Evolutionary conservation across 139 green algal genomes (phyloP).

Genomic region (Haematococcus sp.): DNA sequence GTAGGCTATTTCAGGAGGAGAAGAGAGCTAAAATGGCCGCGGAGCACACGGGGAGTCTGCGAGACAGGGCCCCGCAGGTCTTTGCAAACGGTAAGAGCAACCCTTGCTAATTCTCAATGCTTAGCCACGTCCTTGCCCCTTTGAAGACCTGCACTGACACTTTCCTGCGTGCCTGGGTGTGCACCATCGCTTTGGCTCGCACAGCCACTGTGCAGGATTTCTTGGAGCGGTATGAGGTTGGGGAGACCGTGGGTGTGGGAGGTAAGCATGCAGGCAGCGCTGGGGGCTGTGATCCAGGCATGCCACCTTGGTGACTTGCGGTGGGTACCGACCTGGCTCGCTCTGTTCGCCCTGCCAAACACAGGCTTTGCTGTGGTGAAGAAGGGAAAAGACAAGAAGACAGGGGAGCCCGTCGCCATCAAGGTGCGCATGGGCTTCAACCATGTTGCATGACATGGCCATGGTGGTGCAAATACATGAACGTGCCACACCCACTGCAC

Average conservation of each 20-base stretch:
- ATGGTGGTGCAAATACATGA: background rate
- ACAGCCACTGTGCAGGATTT: constrained; percentile 76
- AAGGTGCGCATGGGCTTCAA: constrained; percentile 48
- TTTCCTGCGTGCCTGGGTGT: too few relatives aligned
- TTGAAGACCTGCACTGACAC: too few relatives aligned
- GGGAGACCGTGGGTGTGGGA: constrained; percentile 70
- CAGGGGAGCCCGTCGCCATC: constrained; percentile 64
- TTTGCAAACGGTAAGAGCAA: too few relatives aligned
- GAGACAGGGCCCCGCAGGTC: too few relatives aligned
- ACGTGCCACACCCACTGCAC: background rate
- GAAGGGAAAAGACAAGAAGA: constrained; percentile 65
- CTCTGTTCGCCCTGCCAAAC: background rate
- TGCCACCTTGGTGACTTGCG: too few relatives aligned
- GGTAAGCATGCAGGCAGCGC: constrained; percentile 33
- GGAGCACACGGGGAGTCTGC: too few relatives aligned
- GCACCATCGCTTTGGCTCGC: background rate
- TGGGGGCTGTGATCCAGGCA: too few relatives aligned
- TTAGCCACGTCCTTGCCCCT: too few relatives aligned
- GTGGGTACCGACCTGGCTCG: too few relatives aligned
- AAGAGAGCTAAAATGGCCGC: too few relatives aligned
- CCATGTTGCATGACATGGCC: background rate
- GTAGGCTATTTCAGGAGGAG: too few relatives aligned
- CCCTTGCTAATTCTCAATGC: too few relatives aligned
- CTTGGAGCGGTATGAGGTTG: constrained; percentile 71
- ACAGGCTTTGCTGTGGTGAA: constrained; percentile 82